These are phyloP conservation scores for Cadophora sp. DNA, from an alignment of 2,329 filamentous ascomycete species.

Conservation along the genomic window DNA sequence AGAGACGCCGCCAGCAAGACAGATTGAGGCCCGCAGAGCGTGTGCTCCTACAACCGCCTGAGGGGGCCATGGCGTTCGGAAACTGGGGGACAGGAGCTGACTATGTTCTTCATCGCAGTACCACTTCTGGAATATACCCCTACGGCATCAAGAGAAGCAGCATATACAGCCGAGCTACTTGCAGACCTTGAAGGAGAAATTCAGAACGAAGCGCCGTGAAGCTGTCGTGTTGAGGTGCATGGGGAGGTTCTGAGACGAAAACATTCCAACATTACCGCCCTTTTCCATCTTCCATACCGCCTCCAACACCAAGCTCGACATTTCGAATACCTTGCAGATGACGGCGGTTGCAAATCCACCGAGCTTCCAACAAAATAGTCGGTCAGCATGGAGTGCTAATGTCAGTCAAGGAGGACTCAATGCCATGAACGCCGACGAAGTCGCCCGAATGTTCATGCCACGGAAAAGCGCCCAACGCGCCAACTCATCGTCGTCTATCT, in stretches of 20 bases:
- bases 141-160: constrained; percentile 1
- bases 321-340: constrained; percentile 52
- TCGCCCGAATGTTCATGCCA: constrained; percentile 86
- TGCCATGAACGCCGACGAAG: constrained; percentile 84
- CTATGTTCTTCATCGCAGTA: constrained; percentile 31
- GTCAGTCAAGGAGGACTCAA: constrained; percentile 64
- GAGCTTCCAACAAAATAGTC: constrained; percentile 67
- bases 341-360: constrained; percentile 72
- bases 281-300: constrained; percentile 26
- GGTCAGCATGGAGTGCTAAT: constrained; percentile 71
- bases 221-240: constrained; percentile 31
- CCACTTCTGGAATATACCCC: constrained; percentile 21
- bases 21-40: constrained; percentile 14
- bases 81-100: constrained; percentile 35
- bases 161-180: constrained; percentile 5
- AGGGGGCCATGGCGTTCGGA: constrained; percentile 33
- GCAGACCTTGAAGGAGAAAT: constrained; percentile 14
- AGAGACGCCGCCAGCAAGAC: neutral
- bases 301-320: constrained; percentile 17
- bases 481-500: constrained; percentile 90
- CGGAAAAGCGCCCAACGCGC: constrained; percentile 86
- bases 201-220: constrained; percentile 31
- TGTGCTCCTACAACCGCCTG: constrained; percentile 20
- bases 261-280: constrained; percentile 32
- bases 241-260: constrained; percentile 30